Conservation (phyloP, 2,329 filamentous ascomycete genomes). For the Apiospora arundinis region DNA sequence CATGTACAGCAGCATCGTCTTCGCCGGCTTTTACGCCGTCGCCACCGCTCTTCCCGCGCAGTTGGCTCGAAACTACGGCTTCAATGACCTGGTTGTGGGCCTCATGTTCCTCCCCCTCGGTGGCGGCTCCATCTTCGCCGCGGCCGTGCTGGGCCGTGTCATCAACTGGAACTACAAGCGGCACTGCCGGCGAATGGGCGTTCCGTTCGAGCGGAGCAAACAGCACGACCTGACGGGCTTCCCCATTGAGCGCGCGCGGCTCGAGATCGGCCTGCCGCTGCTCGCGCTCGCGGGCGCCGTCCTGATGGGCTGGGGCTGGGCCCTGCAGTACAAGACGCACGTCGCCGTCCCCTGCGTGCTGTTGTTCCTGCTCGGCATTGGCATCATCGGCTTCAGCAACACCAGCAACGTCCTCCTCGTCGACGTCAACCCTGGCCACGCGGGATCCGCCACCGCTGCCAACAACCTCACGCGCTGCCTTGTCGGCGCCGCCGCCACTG, state of each 20-base stretch:
- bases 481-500: constrained; percentile 50
- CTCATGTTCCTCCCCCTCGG: constrained; percentile 47
- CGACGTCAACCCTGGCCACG: constrained; percentile 50
- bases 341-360: constrained; percentile 44
- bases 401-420: constrained; percentile 50
- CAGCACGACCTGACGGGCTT: constrained; percentile 44
- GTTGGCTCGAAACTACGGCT: constrained; percentile 54
- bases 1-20: constrained; percentile 40
- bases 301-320: constrained; percentile 46
- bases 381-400: constrained; percentile 50
- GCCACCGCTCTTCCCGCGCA: constrained; percentile 40
- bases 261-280: constrained; percentile 46
- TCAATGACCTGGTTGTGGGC: constrained; percentile 55
- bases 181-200: constrained; percentile 53
- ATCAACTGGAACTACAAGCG: constrained; percentile 68
- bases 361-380: constrained; percentile 43
- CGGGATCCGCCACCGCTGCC: constrained; percentile 50
- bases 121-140: constrained; percentile 43
- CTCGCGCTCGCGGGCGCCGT: constrained; percentile 51
- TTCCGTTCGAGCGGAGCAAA: constrained; percentile 55
- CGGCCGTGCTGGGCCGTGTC: constrained; percentile 49
- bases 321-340: constrained; percentile 38
- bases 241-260: constrained; percentile 42
- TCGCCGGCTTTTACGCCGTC: constrained; percentile 44
- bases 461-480: constrained; percentile 53